Base-by-base conservation (phyloP, 768 basidiomycete species). In the Candolleomyces aberdarensis region DNA sequence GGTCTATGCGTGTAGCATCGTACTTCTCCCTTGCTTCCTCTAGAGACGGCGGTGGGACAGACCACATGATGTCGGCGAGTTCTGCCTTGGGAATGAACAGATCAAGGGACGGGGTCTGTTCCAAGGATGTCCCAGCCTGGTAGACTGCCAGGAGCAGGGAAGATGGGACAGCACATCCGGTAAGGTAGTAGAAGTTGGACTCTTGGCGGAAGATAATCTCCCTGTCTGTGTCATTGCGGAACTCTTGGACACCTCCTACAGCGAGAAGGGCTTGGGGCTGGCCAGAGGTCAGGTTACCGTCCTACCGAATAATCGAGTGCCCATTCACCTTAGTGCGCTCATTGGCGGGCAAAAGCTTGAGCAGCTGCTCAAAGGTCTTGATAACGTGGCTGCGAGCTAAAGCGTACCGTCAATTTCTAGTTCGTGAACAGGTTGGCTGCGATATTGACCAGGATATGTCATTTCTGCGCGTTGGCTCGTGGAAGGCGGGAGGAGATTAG, bases 171-270 rank as follows among this genome's bases (percentile, higher is more conserved):
- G 79, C 76, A 73, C 91, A 94, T 56, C 92, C 94, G 0, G 91
- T 84, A 15, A 96, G 79, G 70, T 94, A 96, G 75, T 83, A 88
- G 71, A 96, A 96, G 74, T 96, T 96, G 66, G 88, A 89, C 73
- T 95, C 93, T 62, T 77, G 76, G 48, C 72, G 74, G 64, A 93
- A 92, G 4, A 78, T 70, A 47, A 92, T 74, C 74, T 94, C 92
- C 36, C 92, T 83, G 70, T 96, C 93, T 11, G 94, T 95, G 70
- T 95, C 93, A 69, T 92, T 85, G 63, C 92, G 78, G 68, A 78
- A 92, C 0, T 80, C 76, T 2, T 82, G 85, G 5, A 74, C 76
- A 65, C 82, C 83, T n/a, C 89, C 90, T 9, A 85, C 83, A 1
- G 93, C 74, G 3, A 93, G 69, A 15, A 91, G 69, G 8, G 90